phyloP scores from a whole-genome alignment of 305 asterid species.

The Fraxinus ornus region DNA sequence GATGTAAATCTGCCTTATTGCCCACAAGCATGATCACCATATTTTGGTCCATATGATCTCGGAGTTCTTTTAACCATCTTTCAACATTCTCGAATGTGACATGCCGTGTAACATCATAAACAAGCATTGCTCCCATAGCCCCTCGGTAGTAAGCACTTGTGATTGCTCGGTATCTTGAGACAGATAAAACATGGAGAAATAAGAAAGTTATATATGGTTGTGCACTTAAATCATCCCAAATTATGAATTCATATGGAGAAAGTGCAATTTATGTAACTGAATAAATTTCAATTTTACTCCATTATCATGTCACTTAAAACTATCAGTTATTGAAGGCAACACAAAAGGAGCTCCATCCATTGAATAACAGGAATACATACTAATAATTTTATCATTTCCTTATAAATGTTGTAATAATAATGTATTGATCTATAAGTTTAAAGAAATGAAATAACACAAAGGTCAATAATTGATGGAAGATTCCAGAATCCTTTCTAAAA shows the following conservation, averaged over 20 bases:
- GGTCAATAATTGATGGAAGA: not conserved
- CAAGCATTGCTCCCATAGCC: constrained; percentile 61
- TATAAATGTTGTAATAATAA: not conserved
- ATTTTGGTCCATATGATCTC: constrained; percentile 60
- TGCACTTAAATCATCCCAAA: not conserved
- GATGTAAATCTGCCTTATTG: constrained; percentile 63
- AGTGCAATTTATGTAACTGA: not conserved
- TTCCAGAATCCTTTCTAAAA: not conserved
- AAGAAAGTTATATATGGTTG: not conserved
- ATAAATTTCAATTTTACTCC: not conserved
- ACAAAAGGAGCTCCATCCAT: not conserved
- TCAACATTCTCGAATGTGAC: constrained; percentile 60
- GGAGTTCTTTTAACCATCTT: constrained; percentile 66
- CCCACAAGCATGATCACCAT: constrained; percentile 69
- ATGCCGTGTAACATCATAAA: constrained; percentile 57
- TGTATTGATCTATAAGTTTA: not conserved
- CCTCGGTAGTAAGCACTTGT: constrained; percentile 70
- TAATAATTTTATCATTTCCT: not conserved
- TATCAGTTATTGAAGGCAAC: not conserved
- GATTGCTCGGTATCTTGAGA: constrained; percentile 58
- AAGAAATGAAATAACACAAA: not conserved
- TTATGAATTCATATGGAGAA: not conserved
- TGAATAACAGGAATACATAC: not conserved
- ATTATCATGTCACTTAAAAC: not conserved
- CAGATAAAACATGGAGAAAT: not conserved